A percentile compares a stretch with the other conserved stretches of the same genome.
Conservation (phyloP, 192 early-diverging fungal species). For the Entomortierella beljakovae region DNA sequence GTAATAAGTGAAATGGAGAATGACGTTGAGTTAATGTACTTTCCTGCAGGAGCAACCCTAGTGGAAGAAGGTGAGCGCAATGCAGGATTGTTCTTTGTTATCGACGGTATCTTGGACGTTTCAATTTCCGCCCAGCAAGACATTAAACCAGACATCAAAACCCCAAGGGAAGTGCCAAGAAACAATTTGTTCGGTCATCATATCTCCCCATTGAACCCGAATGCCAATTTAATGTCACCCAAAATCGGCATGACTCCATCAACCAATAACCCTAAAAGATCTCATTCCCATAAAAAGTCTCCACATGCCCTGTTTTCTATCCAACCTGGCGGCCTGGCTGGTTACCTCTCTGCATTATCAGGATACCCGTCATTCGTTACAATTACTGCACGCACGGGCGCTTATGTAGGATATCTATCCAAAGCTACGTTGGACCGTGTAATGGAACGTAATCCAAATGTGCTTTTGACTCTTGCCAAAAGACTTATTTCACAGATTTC, state of each 20-base stretch:
- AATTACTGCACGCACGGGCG: constrained; percentile 81
- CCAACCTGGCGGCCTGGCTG: constrained; percentile 88
- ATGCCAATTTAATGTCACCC: constrained; percentile 12
- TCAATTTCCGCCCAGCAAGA: constrained; percentile 60
- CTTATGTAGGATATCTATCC: constrained; percentile 89
- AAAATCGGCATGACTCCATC: constrained; percentile 10
- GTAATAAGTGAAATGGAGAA: constrained; percentile 59
- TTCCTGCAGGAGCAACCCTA: constrained; percentile 77
- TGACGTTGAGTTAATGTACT: constrained; percentile 80
- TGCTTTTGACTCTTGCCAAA: constrained; percentile 89
- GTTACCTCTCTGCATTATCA: constrained; percentile 93
- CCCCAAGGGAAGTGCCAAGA: constrained; percentile 11
- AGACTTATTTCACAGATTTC: constrained; percentile 85
- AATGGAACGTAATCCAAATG: constrained; percentile 85
- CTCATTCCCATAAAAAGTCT: constrained; percentile 14
- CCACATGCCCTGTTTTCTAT: constrained; percentile 75
- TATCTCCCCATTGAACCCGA: constrained; percentile 26
- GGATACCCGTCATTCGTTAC: constrained; percentile 92
- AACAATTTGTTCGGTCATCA: constrained; percentile 49
- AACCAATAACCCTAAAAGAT: neutral
- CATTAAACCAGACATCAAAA: constrained; percentile 10
- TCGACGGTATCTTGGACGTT: constrained; percentile 90
- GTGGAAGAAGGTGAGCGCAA: constrained; percentile 87
- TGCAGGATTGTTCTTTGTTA: constrained; percentile 90
- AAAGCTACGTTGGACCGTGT: constrained; percentile 86